A percentile compares a stretch with the other conserved stretches of the same genome.
Evolutionary conservation across 2,329 filamentous ascomycete species (phyloP).

Genomic region (Claviceps humidiphila): DNA sequence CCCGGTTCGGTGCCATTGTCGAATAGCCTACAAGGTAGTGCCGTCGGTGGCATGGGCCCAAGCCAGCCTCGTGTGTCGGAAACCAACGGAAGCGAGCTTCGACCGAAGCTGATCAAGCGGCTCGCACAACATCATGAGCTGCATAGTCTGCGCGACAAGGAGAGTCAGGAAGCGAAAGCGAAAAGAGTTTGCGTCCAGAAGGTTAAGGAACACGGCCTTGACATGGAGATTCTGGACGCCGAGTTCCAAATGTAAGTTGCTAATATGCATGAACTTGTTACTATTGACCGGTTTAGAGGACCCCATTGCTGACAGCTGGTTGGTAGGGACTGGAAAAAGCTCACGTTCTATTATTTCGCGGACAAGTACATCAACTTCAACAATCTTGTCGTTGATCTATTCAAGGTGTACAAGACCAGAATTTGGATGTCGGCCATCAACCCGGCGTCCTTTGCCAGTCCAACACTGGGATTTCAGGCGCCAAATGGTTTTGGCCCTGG

Average conservation of each 20-base stretch:
- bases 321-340: constrained; percentile 88
- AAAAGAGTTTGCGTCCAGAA: constrained; percentile 96
- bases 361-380: constrained; percentile 99
- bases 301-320: constrained; percentile 5
- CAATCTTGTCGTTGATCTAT: constrained; percentile 87
- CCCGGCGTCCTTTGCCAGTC: constrained; percentile 82
- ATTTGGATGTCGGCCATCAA: constrained; percentile 99
- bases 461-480: constrained; percentile 57
- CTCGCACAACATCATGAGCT: constrained; percentile 88
- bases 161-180: constrained; percentile 93
- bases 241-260: constrained; percentile 92
- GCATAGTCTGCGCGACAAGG: constrained; percentile 78
- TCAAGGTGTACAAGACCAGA: constrained; percentile 98
- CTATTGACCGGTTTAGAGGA: neutral
- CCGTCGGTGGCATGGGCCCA: constrained; percentile 66
- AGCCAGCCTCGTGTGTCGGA: constrained; percentile 63
- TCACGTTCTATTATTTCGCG: constrained; percentile 98
- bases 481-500: constrained; percentile 54
- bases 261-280: neutral
- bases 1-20: constrained; percentile 51
- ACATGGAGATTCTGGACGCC: constrained; percentile 97
- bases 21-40: constrained; percentile 52
- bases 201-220: constrained; percentile 82
- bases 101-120: constrained; percentile 93
- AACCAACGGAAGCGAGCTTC: constrained; percentile 60